Evolutionary conservation across 176 grass and related monocot species (phyloP), one percentile per base, ranked within the genome.

Genomic region (Metroxylon sagu): DNA sequence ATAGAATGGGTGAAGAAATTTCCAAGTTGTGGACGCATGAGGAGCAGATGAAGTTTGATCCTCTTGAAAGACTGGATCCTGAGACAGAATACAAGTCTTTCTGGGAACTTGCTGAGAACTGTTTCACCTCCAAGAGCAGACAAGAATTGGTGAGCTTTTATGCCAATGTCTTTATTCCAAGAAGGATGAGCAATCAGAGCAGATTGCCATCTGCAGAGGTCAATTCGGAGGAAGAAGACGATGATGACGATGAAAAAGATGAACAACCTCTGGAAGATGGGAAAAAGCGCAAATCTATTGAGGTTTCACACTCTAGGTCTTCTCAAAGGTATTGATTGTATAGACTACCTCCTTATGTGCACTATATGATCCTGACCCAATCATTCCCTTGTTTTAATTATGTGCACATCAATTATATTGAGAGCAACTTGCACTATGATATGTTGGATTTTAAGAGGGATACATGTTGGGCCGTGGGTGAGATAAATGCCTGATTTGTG

Each of bases 161-260:
- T 61, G 78, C 56, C 71, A 84, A 84, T 26, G 28, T 75, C 56
- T 84, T 71, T 70, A 71, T 75, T 84, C 82, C 76, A 61, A 79
- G 39, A 75, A 73, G 71, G 48, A 61, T 84, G 55, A 76, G 66
- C 8, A 61, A 26, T 19, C 31, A 61, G 61, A 75, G 72, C 51
- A 84, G 76, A 43, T 25, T 51, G 75, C 39, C 60, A 2, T 49
- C 56, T 71, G 29, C 29, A 52, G 50, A 75, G 6, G n/a, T 57
- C 4, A 26, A 18, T 70, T 54, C 62, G 54, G 18, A 16, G 48
- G 56, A 53, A 26, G 49, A 23, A 14, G 66, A 25, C 69, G 64
- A 68, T 29, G 43, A 77, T 8, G 35, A 39, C 1, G 35, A 39
- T 39, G 35, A 39, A 39, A 39, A 39, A 39, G 35, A 39, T 39